phyloP scores from a whole-genome alignment of 768 basidiomycete species.

The Podaxis carcinomalis region DNA sequence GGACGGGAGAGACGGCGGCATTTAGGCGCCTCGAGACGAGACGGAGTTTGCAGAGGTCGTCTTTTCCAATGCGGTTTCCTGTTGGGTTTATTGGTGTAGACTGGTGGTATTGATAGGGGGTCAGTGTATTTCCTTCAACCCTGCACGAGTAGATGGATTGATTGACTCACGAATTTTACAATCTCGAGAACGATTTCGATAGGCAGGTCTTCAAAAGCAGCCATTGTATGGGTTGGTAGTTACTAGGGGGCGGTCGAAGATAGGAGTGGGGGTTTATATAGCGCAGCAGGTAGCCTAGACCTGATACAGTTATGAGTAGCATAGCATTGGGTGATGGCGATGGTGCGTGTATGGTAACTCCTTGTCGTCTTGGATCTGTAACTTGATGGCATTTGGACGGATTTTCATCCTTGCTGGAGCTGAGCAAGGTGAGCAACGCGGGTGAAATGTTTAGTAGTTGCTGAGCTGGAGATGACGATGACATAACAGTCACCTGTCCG shows the following conservation, averaged over 20 bases:
- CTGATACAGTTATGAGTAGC: background rate
- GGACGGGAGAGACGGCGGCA: background rate
- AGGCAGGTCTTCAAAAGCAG: background rate
- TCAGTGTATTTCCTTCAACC: background rate
- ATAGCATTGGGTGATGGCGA: background rate
- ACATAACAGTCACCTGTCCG: background rate
- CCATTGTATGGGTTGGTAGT: background rate
- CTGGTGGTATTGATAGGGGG: background rate
- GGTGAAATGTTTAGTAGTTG: no score
- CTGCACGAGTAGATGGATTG: background rate
- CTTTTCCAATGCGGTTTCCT: background rate
- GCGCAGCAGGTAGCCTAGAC: background rate
- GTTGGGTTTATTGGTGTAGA: background rate
- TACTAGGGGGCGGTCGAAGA: background rate
- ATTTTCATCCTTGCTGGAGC: background rate
- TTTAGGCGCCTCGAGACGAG: background rate
- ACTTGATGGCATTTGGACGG: background rate
- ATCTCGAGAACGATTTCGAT: slow-evolving; percentile 2
- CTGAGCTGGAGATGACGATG: background rate
- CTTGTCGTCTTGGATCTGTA: background rate
- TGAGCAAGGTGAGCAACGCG: no score
- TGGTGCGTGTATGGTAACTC: background rate
- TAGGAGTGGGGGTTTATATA: background rate
- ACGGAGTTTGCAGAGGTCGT: background rate
- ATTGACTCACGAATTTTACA: background rate